Base-by-base conservation (phyloP, 1,139 yeast species). In the Diutina rugosa region DNA sequence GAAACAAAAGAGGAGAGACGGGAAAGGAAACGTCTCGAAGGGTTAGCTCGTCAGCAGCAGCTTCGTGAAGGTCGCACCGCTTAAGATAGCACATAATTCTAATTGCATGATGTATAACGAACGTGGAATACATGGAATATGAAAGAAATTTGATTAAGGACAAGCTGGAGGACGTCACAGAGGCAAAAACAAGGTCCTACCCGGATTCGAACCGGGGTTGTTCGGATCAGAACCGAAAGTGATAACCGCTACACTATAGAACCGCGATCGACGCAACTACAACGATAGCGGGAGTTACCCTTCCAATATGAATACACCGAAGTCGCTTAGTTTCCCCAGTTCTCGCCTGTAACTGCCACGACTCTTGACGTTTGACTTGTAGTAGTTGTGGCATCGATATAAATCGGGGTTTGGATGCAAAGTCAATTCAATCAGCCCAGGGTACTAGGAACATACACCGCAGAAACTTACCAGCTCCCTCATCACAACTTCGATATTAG, bases 201-300 rank as follows among this genome's bases (percentile, higher is more conserved):
- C 90, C 90, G 90, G 91, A 84, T 84, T 85, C 91, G 91, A 86
- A 85, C 91, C 86, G 91, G 90, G 90, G 91, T 86, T 83, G 82
- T 78, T 74, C 84, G 90, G 90, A 84, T 73, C 78, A 74, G 69
- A 74, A 73, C 78, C 78, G 69, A 70, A 67, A 64, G 78, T 74
- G 78, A 74, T 74, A 72, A 73, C 78, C 78, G 71, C 78, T 74
- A 74, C 78, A 73, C 78, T 73, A 74, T 71, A 70, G 73, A 72
- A 73, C 53, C 53, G 10, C 16, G 26, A 35, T 10, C n/a, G 41
- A 35, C 41, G 14, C 16, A 35, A 35, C 14, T n/a, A 10, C 1
- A 10, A 12, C 14, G 41, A 5, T 7, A n/a, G n/a, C 41, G 14
- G n/a, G 1, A 2, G 26, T 21, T 21, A 21, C 26, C 4, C 26